Conservation (phyloP, 179 eudicot species). For the Silene vulgaris region DNA sequence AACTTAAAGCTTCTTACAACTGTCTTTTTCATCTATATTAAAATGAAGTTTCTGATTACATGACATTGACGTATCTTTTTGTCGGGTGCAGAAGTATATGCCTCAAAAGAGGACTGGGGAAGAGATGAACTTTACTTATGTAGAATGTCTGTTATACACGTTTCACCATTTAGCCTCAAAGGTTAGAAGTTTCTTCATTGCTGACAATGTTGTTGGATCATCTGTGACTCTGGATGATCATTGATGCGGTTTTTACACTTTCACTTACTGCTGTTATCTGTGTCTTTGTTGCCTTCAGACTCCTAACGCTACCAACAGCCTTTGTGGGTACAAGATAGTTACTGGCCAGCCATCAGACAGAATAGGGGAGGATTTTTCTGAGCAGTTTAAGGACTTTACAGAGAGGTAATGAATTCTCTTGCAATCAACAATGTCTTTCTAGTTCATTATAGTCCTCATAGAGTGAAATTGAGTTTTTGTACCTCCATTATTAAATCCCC, state of each 20-base stretch:
- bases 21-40: not conserved
- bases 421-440: not conserved
- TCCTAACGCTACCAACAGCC: constrained; percentile 88
- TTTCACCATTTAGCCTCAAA: constrained; percentile 86
- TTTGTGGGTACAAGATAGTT: constrained; percentile 89
- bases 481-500: not conserved
- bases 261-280: constrained; percentile 6
- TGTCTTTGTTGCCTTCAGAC: constrained; percentile 38
- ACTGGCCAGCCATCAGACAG: constrained; percentile 98
- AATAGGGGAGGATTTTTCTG: constrained; percentile 95
- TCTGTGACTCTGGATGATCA: not conserved
- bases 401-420: constrained; percentile 47
- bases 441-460: not conserved
- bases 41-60: not conserved
- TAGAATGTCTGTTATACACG: constrained; percentile 80
- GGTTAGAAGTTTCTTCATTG: constrained; percentile 35
- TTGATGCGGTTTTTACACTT: constrained; percentile 7
- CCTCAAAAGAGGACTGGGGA: constrained; percentile 78
- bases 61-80: not conserved
- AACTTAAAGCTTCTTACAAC: not conserved
- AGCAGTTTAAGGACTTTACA: constrained; percentile 67
- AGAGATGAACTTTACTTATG: constrained; percentile 79
- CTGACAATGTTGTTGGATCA: not conserved
- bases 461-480: not conserved
- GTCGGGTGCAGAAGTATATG: constrained; percentile 61